Conservation (phyloP, 768 basidiomycete species). For the Kwoniella dejecticola region DNA sequence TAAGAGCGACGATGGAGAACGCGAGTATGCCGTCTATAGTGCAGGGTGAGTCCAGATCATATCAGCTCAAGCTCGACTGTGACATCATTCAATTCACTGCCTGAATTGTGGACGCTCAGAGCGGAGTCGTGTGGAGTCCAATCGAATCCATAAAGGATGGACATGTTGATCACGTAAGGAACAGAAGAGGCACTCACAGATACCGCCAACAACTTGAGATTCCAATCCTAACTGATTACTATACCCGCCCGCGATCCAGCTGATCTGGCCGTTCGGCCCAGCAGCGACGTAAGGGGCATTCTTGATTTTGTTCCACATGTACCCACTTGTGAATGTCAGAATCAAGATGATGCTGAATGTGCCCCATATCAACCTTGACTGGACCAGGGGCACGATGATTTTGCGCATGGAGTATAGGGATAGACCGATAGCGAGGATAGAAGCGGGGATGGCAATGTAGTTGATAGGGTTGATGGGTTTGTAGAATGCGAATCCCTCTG, state of each 20-base stretch:
- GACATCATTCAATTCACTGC: too few relatives aligned
- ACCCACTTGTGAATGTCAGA: slow-evolving; percentile 83
- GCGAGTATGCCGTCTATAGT: slow-evolving; percentile 76
- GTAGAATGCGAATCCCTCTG: slow-evolving; percentile 74
- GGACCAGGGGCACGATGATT: slow-evolving; percentile 47
- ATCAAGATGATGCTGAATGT: slow-evolving; percentile 66
- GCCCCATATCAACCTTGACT: slow-evolving; percentile 54
- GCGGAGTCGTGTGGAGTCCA: too few relatives aligned
- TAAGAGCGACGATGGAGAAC: slow-evolving; percentile 74
- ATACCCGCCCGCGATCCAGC: slow-evolving; percentile 84
- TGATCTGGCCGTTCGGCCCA: slow-evolving; percentile 60
- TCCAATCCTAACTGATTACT: slow-evolving; percentile 91
- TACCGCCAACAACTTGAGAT: slow-evolving; percentile 77
- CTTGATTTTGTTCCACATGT: slow-evolving; percentile 96
- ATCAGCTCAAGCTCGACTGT: too few relatives aligned
- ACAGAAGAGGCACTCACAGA: slow-evolving; percentile 66
- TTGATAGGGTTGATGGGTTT: slow-evolving; percentile 65
- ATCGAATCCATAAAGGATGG: too few relatives aligned
- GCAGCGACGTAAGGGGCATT: slow-evolving; percentile 68
- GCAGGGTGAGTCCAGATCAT: not conserved
- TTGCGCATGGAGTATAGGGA: slow-evolving; percentile 59
- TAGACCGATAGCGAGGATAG: slow-evolving; percentile 54
- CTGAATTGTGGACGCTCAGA: too few relatives aligned
- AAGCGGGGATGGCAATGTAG: slow-evolving; percentile 59
- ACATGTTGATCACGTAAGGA: too few relatives aligned